Evolutionary conservation across 129 eudicot species (phyloP), one percentile per base, ranked within the genome.

Genomic region (Chrysanthemum seticuspe): DNA sequence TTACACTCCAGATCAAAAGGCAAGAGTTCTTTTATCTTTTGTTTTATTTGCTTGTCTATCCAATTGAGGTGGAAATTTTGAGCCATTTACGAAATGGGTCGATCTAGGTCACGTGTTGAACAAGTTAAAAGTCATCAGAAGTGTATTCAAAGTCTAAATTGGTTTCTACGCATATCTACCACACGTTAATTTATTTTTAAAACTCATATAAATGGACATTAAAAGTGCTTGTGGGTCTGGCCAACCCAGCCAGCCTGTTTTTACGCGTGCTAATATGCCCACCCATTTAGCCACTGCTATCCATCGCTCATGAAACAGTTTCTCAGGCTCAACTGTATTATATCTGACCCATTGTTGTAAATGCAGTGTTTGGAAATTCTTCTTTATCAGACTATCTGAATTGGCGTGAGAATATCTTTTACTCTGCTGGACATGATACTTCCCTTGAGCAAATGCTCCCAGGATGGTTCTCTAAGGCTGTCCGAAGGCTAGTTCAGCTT

Each of bases 381-480:
- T 85, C 78, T 73, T 81, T 94, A 75, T 77, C 88, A 64, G 89
- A 87, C 54, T 94, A 90, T 79, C 75, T 93, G 82, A 83, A 86
- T 70, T 94, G 98, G 98, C 88, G 98, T 74, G 98, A 90, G 67
- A 82, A 51, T 70, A 74, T 94, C 67, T 94, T 90, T 73, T 87
- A 84, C 78, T 94, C 98, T 74, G 84, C 98, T 74, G 88, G 88
- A 57, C 86, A 78, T 79, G 98, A 94, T 80, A 84, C 98, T 66
- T 90, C 98, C 56, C 89, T 94, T 66, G 82, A 85, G 53, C 97
- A 94, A 83, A 87, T 94, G 95, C 88, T 94, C 55, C 98, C 98
- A 1, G 86, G 89, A 78, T 94, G 98, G 98, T 90, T 90, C 74
- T 89, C 98, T 48, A 90, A 94, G 83, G 83, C 90, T 81, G 88